A percentile compares a stretch with the other conserved stretches of the same genome.
These are phyloP conservation scores for Ceratocystis papillata DNA, from an alignment of 2,329 filamentous ascomycete species.

Conservation along the genomic window DNA sequence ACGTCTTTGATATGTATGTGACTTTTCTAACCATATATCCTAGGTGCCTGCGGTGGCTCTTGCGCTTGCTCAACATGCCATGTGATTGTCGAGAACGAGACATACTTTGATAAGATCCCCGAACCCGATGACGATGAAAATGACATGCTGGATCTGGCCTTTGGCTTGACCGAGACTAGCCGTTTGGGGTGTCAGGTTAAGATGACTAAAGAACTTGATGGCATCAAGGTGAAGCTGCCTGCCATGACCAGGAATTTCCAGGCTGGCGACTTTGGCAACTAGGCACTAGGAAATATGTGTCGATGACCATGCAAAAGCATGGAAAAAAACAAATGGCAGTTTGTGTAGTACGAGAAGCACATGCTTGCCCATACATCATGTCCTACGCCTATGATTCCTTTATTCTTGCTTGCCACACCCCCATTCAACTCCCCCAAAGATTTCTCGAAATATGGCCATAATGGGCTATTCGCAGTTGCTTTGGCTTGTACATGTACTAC, in stretches of 20 bases:
- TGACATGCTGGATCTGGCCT: conserved; percentile 84
- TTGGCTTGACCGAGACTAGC: conserved; percentile 76
- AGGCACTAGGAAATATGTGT: no score
- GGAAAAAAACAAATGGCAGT: not conserved
- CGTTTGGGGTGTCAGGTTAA: conserved; percentile 79
- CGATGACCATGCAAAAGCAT: not conserved
- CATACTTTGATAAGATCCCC: conserved; percentile 65
- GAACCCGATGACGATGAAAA: conserved; percentile 73
- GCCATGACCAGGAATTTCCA: conserved; percentile 94
- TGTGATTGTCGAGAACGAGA: conserved; percentile 66
- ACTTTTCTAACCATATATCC: not conserved
- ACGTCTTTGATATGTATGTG: not conserved
- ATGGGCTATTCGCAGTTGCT: not conserved
- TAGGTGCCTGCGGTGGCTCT: conserved; percentile 79
- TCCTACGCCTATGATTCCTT: not conserved
- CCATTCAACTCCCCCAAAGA: not conserved
- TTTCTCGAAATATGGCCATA: not conserved
- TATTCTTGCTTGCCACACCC: not conserved
- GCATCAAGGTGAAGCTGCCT: conserved; percentile 72
- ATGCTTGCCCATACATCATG: not conserved
- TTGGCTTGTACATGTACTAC: conserved; percentile 22
- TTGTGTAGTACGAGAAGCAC: not conserved
- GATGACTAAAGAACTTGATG: conserved; percentile 85
- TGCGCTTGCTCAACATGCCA: conserved; percentile 92
- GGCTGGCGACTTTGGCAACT: conserved; percentile 69